Evolutionary conservation across 768 basidiomycete species (phyloP), one percentile per base, ranked within the genome.

Genomic region (Aureoboletus auriporus): DNA sequence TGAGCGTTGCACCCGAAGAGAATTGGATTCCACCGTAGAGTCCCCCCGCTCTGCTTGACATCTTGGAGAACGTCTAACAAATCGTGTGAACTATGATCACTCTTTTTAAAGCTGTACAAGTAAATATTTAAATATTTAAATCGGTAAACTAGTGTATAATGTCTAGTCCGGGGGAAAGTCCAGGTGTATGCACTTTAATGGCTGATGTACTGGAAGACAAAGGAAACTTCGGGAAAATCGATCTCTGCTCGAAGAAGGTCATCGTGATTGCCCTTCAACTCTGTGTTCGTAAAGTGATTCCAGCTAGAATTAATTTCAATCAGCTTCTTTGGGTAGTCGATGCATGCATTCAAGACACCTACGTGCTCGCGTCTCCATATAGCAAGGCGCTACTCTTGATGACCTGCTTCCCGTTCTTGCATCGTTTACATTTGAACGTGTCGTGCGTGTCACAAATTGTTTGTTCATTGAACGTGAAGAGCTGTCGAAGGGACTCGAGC

Each of bases 331-430:
- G 20, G 20, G 4, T 7, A 13, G 39, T 39, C 38, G 37, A 20
- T 58, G 51, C 20, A 23, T 23, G 41, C 28, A 23, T 43, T 17
- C 27, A 39, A 42, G 33, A 43, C 6, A 83, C 93, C 52, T 77
- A 93, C 91, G 94, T 89, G 87, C 91, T 94, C 3, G 90, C 93
- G 66, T 99, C 96, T 13, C 96, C 96, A 56, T 98, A 98, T 13
- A 99, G 65, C 59, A 98, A 65, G 0, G 91, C 93, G 2, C 85
- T 82, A 4, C 90, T 75, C 68, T 95, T 97, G 59, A 80, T 75
- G 38, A 77, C 61, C 65, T 98, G 96, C 59, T 79, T 86, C 16
- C 92, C 93, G 53, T 93, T 75, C 69, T 80, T 86, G 67, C 93
- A 95, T 43, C 90, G 78, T 66, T 89, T 91, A 69, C 92, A 94